Conservation (phyloP, 2,329 filamentous ascomycete species). For the Hymenoscyphus salicellus region DNA sequence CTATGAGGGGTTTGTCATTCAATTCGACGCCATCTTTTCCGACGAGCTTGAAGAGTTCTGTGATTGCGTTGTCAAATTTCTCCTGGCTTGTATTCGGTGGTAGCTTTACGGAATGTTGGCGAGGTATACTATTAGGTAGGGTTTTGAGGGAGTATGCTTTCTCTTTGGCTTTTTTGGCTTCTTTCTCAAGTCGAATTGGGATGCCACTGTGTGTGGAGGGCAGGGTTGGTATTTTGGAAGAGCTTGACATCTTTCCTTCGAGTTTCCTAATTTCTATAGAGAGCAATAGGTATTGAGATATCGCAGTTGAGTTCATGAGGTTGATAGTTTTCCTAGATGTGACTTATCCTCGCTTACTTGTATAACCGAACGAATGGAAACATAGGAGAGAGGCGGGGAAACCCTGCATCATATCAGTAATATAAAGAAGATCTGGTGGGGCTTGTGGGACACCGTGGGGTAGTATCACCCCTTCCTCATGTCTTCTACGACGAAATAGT, state of each 20-base stretch:
- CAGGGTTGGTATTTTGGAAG: conserved; percentile 12
- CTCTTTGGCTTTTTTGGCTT: conserved; percentile 25
- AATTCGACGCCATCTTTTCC: conserved; percentile 41
- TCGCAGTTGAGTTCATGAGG: background rate
- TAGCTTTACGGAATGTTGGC: conserved; percentile 22
- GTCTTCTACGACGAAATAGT: background rate
- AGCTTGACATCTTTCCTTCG: background rate
- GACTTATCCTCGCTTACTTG: background rate
- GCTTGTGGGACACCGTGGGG: background rate
- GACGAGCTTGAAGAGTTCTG: conserved; percentile 38
- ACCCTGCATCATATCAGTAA: background rate
- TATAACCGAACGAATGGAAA: background rate
- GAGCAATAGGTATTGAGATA: no score
- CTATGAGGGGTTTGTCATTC: conserved; percentile 41
- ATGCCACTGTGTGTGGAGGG: conserved; percentile 26
- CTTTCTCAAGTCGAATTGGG: conserved; percentile 23
- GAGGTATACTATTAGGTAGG: conserved; percentile 24
- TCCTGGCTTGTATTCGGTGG: conserved; percentile 30
- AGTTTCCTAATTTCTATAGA: no score
- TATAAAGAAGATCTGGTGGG: background rate
- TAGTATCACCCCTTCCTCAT: background rate
- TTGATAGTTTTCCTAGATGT: background rate
- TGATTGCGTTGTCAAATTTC: conserved; percentile 29
- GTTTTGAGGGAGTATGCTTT: conserved; percentile 27
- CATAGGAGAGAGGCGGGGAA: background rate